phyloP scores from a whole-genome alignment of 768 basidiomycete genomes.

The Collybia sp. region DNA sequence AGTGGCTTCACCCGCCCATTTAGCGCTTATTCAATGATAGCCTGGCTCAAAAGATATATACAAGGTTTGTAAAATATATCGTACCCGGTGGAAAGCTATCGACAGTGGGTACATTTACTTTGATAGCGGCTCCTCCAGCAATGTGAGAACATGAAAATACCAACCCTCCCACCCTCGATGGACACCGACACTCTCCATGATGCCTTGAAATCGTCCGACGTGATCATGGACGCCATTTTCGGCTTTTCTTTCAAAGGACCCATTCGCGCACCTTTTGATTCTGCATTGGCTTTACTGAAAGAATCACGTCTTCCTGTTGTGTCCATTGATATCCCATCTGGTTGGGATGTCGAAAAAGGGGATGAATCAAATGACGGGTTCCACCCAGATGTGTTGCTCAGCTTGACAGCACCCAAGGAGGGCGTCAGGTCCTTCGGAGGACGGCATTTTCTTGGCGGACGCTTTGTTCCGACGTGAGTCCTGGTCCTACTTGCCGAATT shows the following conservation, averaged over 20 bases:
- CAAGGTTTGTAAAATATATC: slow-evolving; percentile 38
- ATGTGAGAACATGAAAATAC: slow-evolving; percentile 86
- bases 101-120: background rate
- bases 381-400: slow-evolving; percentile 76
- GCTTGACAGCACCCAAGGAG: slow-evolving; percentile 91
- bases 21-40: slow-evolving; percentile 27
- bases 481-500: background rate
- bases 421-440: slow-evolving; percentile 78
- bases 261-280: slow-evolving; percentile 83
- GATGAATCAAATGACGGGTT: slow-evolving; percentile 52
- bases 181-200: slow-evolving; percentile 40
- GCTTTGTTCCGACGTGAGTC: slow-evolving; percentile 85
- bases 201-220: slow-evolving; percentile 59
- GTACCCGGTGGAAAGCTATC: background rate
- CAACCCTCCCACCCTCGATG: slow-evolving; percentile 50
- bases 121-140: slow-evolving; percentile 74
- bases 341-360: slow-evolving; percentile 92
- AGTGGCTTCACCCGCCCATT: background rate
- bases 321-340: slow-evolving; percentile 93
- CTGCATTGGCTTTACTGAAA: slow-evolving; percentile 61
- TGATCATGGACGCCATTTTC: slow-evolving; percentile 94
- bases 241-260: slow-evolving; percentile 97
- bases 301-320: slow-evolving; percentile 75
- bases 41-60: slow-evolving; percentile 94
- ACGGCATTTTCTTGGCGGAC: slow-evolving; percentile 88